phyloP scores from a whole-genome alignment of 2,329 filamentous ascomycete genomes.

The Fusarium sp. region DNA sequence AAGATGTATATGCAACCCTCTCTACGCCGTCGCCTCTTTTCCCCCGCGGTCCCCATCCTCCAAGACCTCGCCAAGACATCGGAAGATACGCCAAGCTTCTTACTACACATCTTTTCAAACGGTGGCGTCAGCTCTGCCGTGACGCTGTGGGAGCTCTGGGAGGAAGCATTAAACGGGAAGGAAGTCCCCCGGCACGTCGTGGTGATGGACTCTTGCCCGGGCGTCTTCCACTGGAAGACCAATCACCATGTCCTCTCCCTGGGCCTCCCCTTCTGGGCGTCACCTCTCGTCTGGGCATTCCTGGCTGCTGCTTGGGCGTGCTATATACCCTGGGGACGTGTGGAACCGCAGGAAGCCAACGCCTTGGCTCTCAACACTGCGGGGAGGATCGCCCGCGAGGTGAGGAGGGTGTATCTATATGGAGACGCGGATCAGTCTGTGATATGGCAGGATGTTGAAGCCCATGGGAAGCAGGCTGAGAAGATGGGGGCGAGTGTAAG shows the following conservation, averaged over 20 bases:
- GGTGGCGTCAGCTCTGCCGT: slow-evolving; percentile 60
- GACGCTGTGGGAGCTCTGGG: slow-evolving; percentile 46
- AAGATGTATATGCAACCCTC: slow-evolving; percentile 51
- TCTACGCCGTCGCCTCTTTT: slow-evolving; percentile 49
- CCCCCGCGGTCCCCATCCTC: slow-evolving; percentile 56
- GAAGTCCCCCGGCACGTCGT: slow-evolving; percentile 57
- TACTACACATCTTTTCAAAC: slow-evolving; percentile 66
- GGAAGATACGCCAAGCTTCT: slow-evolving; percentile 48
- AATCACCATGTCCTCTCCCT: slow-evolving; percentile 56
- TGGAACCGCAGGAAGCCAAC: slow-evolving; percentile 50
- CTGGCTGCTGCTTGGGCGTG: slow-evolving; percentile 49
- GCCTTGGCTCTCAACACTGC: slow-evolving; percentile 54
- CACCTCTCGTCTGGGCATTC: slow-evolving; percentile 52
- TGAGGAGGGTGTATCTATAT: slow-evolving; percentile 65
- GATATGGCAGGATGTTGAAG: slow-evolving; percentile 59
- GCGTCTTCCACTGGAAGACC: slow-evolving; percentile 55
- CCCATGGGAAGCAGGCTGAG: slow-evolving; percentile 58
- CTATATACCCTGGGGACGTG: slow-evolving; percentile 47
- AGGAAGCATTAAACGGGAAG: slow-evolving; percentile 26
- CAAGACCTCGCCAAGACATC: slow-evolving; percentile 44
- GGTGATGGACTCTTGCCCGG: slow-evolving; percentile 63
- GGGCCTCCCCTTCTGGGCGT: slow-evolving; percentile 50
- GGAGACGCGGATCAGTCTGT: slow-evolving; percentile 62
- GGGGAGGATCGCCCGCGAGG: slow-evolving; percentile 52
- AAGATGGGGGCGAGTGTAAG: slow-evolving; percentile 56